Conservation (phyloP, 179 eudicot species). For the Vitellaria paradoxa region DNA sequence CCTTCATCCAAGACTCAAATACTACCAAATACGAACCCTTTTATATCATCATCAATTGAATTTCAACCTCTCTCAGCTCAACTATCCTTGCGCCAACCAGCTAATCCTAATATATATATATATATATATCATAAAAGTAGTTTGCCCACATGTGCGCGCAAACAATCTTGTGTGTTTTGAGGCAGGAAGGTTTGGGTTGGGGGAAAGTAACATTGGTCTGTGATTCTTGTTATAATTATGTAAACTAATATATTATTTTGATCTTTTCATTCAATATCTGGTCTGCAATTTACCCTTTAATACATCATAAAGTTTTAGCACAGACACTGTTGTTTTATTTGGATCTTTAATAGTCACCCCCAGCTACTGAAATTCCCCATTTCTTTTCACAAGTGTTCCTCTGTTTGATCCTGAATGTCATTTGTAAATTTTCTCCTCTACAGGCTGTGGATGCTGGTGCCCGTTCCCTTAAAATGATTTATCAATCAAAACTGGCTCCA, state of each 20-base stretch:
- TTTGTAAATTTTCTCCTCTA: conserved; percentile 9
- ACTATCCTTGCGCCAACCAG: background rate
- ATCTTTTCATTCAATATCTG: background rate
- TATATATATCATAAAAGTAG: background rate
- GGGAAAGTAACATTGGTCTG: no score
- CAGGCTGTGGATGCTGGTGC: conserved; percentile 97
- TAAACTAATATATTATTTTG: no score
- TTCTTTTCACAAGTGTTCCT: background rate
- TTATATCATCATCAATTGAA: background rate
- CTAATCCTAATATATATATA: background rate
- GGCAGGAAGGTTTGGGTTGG: no score
- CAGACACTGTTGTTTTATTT: background rate
- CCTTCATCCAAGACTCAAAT: background rate
- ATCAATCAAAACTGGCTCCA: conserved; percentile 87
- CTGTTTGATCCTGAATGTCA: background rate
- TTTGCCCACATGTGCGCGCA: background rate
- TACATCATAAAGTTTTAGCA: background rate
- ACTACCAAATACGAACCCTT: background rate
- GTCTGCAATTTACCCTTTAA: background rate
- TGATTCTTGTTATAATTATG: no score
- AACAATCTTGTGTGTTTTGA: no score
- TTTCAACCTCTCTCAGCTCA: no score
- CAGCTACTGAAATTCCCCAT: background rate
- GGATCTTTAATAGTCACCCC: background rate
- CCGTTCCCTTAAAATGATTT: conserved; percentile 88